Base-by-base conservation (phyloP, 2,329 filamentous ascomycete species). In the Microdochium nivale region DNA sequence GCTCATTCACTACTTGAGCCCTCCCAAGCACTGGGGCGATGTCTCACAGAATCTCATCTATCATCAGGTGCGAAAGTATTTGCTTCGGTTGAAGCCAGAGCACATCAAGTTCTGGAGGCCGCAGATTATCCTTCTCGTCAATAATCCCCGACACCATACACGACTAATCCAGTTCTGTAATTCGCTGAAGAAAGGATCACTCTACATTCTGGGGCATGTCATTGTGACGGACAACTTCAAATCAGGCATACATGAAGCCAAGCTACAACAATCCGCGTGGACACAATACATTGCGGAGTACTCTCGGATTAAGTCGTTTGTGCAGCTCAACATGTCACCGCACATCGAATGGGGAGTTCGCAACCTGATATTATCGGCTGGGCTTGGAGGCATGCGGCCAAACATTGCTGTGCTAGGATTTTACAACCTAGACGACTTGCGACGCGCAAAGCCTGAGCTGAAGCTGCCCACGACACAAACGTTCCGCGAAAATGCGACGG, bases 81-180 rank as follows among this genome's bases (percentile, higher is more conserved):
- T 95, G 27, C 73, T 95, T 27, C 82, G 89, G n/a, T 72, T 95
- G 27, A 84, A 83, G 49, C 88, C 89, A 33, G 90, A 95, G 60
- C 90, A 95, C 63, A 90, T 95, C 67, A 95, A 95, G 62, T 95
- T 95, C 65, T 95, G 90, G 90, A 79, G 90, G 49, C 90, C 90
- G 0, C 90, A 95, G 57, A 91, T 95, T 44, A 79, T 95, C 48
- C 75, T 95, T 0, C 80, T 95, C 50, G 82, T 94, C 56, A 94
- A 92, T 62, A 82, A 94, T 60, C 87, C 89, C 3, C 79, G 90
- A n/a, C 79, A 79, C 5, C 88, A 94, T 63, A 90, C 87, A 50
- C 85, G 88, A 43, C 77, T 95, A 40, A 92, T 95, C 2, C 88
- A 91, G 53, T 95, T 95, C 59, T 95, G 90, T 69, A 95, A 95